Conservation (phyloP, 1,139 yeast species). For the Taiozyma sp. region DNA sequence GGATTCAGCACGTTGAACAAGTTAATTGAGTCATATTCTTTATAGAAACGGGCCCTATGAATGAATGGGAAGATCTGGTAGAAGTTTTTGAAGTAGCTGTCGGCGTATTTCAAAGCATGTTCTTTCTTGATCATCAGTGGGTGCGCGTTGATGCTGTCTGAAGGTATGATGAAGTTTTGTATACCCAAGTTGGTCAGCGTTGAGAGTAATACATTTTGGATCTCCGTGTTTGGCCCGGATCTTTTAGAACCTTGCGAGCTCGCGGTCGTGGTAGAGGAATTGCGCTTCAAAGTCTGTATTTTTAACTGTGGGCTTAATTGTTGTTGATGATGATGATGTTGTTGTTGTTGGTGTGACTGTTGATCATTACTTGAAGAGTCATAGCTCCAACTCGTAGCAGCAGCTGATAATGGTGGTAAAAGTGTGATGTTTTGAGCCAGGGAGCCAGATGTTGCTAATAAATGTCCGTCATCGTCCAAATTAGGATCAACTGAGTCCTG, state of each 20-base stretch:
- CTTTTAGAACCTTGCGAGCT: not conserved
- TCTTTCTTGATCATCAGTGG: slow-evolving; percentile 13
- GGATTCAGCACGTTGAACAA: slow-evolving; percentile 16
- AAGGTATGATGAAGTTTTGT: slow-evolving; percentile 6
- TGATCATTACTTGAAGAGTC: not conserved
- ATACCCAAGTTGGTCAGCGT: slow-evolving; percentile 19
- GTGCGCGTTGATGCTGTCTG: slow-evolving; percentile 2
- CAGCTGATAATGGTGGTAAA: not conserved
- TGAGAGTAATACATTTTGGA: slow-evolving; percentile 18
- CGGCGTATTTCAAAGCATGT: slow-evolving; percentile 11
- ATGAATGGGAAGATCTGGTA: slow-evolving; percentile 16
- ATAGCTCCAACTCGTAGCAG: not conserved
- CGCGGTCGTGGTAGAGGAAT: not conserved
- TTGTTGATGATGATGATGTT: not conserved
- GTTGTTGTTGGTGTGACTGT: not conserved
- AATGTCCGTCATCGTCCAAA: not conserved
- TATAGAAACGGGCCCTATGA: slow-evolving; percentile 10
- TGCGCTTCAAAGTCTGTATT: not conserved
- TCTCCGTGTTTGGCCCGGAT: slow-evolving; percentile 8
- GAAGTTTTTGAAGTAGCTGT: slow-evolving; percentile 13
- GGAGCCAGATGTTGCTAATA: not conserved
- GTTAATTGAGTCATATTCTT: slow-evolving; percentile 9
- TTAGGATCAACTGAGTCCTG: not conserved
- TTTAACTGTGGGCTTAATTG: not conserved
- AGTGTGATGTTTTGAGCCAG: not conserved